Evolutionary conservation across 352 stramenopile genomes (phyloP), one percentile per base, ranked within the genome.

Genomic region (Pythium diclinum): DNA sequence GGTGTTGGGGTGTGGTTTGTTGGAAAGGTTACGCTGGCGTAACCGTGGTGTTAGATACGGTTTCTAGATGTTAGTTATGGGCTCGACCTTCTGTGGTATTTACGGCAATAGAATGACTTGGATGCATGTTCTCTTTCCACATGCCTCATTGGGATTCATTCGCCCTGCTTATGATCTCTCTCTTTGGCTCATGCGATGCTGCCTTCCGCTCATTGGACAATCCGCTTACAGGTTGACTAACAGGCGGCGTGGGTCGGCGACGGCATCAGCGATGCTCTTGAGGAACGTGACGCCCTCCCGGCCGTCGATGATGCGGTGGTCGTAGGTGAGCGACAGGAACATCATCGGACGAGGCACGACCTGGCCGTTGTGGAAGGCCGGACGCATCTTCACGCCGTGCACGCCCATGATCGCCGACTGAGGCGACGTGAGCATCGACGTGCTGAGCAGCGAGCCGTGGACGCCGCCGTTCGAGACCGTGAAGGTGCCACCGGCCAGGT

Each of bases 291-390:
- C 97, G 63, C 94, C 96, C 83, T 99, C 97, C 75, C 97, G 95
- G 56, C 97, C 97, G 80, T 99, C 97, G 71, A 99, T 99, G 69
- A 99, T 89, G 69, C 97, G 91, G 87, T 99, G 97, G 84, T 99
- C 97, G 81, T 99, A 99, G 46, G 97, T 99, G 49, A 99, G 85
- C 49, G 97, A 98, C 48, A 99, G 81, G 74, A 99, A 99, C 97
- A 99, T 99, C 96, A 99, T 99, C n/a, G 97, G 97, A 56, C 97
- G 79, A 17, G 97, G 86, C 59, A 99, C 94, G 47, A 99, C 83
- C 74, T 99, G 87, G 56, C 97, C 97, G 61, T 85, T 83, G 21
- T 87, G 69, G 34, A 99, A 88, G 5, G 96, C 88, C 36, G 97
- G 84, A 64, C 97, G 86, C 89, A 98, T 97, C 80, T 99, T 98